Evolutionary conservation across 192 early-diverging fungal species (phyloP).

Genomic region (Coemansia sp.): DNA sequence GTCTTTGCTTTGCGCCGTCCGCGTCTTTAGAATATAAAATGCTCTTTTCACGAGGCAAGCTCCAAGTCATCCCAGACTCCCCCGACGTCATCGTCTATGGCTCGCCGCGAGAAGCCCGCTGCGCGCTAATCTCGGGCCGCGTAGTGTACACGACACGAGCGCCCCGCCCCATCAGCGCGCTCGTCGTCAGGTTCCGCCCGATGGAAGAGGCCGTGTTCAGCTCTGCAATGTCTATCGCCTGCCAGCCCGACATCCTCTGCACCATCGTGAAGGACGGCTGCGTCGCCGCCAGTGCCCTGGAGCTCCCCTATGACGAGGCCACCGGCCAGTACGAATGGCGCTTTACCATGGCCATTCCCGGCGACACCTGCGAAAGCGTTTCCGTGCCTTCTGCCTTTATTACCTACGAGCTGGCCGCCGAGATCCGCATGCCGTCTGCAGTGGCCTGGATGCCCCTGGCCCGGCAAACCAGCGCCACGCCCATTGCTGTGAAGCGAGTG

Average conservation of each 20-base stretch:
- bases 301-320: background rate
- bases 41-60: constrained; percentile 28
- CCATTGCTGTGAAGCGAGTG: constrained; percentile 31
- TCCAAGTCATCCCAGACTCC: constrained; percentile 31
- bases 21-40: too few relatives aligned
- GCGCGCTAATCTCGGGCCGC: constrained; percentile 25
- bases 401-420: constrained; percentile 34
- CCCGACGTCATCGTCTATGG: constrained; percentile 32
- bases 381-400: constrained; percentile 31
- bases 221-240: constrained; percentile 29
- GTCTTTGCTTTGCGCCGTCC: background rate
- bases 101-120: constrained; percentile 26
- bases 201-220: constrained; percentile 37
- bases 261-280: constrained; percentile 26
- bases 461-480: constrained; percentile 6
- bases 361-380: constrained; percentile 33
- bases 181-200: constrained; percentile 29
- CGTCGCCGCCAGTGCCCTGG: constrained; percentile 3
- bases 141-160: constrained; percentile 13
- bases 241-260: constrained; percentile 19
- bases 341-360: constrained; percentile 36
- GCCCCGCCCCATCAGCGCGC: constrained; percentile 19
- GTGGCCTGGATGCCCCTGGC: constrained; percentile 13
- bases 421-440: constrained; percentile 17
- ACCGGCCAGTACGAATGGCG: constrained; percentile 30